Conservation (phyloP, 2,329 filamentous ascomycete genomes). For the Nemania bipapillata region DNA sequence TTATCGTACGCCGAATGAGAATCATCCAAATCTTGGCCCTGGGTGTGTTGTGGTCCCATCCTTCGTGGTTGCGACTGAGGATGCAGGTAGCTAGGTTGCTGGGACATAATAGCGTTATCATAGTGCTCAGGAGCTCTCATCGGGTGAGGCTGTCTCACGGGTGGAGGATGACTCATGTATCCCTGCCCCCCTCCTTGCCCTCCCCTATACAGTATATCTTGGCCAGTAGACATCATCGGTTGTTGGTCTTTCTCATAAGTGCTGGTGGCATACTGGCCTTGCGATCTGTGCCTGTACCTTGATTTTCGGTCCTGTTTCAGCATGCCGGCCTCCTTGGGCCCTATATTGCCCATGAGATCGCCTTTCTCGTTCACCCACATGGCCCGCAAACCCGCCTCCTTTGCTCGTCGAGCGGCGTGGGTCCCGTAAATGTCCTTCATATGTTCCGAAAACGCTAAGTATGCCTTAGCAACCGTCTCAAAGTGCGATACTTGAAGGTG, state of each 20-base stretch:
- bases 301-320: slow-evolving; percentile 11
- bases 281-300: neutral
- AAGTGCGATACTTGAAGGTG: slow-evolving; percentile 36
- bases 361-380: slow-evolving; percentile 23
- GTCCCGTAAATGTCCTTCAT: slow-evolving; percentile 14
- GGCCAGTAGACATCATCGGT: neutral
- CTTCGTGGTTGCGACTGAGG: slow-evolving; percentile 10
- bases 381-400: slow-evolving; percentile 16
- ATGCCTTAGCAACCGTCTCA: slow-evolving; percentile 39
- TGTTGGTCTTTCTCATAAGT: slow-evolving; percentile 13
- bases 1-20: slow-evolving; percentile 3
- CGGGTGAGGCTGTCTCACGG: slow-evolving; percentile 1
- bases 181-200: slow-evolving; percentile 1
- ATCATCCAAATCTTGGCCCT: slow-evolving; percentile 6
- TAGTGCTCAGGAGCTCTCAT: neutral
- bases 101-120: neutral
- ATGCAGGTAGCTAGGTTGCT: neutral
- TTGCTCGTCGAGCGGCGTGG: slow-evolving; percentile 15
- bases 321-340: slow-evolving; percentile 11
- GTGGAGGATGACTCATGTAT: slow-evolving; percentile 2
- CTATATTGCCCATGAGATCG: slow-evolving; percentile 7
- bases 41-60: slow-evolving; percentile 3
- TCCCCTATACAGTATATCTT: neutral
- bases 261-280: neutral
- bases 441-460: slow-evolving; percentile 30